A percentile compares a stretch with the other conserved stretches of the same genome.
Evolutionary conservation across 495 filamentous ascomycete genomes (phyloP).

Genomic region (Parachaetomium inaequale): DNA sequence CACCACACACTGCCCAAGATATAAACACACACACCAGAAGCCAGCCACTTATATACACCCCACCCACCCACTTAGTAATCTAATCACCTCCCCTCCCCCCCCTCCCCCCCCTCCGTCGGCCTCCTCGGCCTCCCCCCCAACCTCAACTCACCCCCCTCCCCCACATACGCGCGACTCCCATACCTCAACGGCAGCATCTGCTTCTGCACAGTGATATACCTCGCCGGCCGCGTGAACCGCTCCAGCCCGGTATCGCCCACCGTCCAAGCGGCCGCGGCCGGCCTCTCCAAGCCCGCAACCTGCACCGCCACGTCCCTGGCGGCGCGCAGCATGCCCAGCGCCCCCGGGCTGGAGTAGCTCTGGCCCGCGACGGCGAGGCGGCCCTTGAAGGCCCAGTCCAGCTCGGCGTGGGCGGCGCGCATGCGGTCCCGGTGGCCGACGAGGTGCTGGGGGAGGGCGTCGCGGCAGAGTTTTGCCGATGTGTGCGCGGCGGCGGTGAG

Average conservation of each 20-base stretch:
- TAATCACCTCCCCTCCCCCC: background rate
- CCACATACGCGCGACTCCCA: slow-evolving; percentile 8
- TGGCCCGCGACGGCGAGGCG: slow-evolving; percentile 72
- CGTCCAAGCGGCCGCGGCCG: background rate
- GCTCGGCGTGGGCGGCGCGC: slow-evolving; percentile 50
- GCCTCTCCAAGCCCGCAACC: slow-evolving; percentile 16
- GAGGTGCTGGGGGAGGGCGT: slow-evolving; percentile 87
- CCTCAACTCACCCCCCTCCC: background rate
- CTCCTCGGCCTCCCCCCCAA: background rate
- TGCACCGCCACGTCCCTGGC: slow-evolving; percentile 36
- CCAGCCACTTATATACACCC: too few species aligned
- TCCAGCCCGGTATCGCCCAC: slow-evolving; percentile 39
- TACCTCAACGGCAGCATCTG: slow-evolving; percentile 8
- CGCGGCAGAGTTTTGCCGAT: slow-evolving; percentile 58
- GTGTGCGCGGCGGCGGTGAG: slow-evolving; percentile 51
- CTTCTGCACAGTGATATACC: background rate
- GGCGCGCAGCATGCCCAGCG: slow-evolving; percentile 39
- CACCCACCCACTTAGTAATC: too few species aligned
- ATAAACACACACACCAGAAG: too few species aligned
- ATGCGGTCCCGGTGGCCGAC: slow-evolving; percentile 71
- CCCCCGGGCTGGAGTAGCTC: slow-evolving; percentile 57
- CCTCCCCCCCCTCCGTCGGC: background rate
- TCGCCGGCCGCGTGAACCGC: slow-evolving; percentile 21
- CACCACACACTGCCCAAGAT: too few species aligned
- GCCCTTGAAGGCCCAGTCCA: slow-evolving; percentile 56